Evolutionary conservation across 306 rosid species (phyloP).

Genomic region (Trifolium fragiferum): DNA sequence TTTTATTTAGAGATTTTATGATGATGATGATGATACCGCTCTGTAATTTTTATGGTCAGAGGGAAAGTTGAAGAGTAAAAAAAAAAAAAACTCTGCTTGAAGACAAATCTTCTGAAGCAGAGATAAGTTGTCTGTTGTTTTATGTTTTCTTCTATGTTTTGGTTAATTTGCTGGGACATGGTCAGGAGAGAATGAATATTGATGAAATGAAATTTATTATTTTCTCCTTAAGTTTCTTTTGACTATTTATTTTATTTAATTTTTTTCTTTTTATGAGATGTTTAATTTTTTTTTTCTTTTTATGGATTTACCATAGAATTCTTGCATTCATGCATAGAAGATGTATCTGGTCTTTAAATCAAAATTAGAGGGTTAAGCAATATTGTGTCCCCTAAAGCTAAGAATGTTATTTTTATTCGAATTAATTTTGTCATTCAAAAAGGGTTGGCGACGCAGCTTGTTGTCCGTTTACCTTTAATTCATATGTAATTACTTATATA

Average conservation of each 20-base stretch:
- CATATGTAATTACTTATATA: too few relatives aligned
- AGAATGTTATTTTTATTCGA: too few relatives aligned
- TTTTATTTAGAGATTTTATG: slow-evolving; percentile 15
- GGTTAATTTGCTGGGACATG: slow-evolving; percentile 11
- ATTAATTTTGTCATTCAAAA: too few relatives aligned
- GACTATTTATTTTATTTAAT: too few relatives aligned
- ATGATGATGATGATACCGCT: not conserved
- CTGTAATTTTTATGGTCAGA: slow-evolving; percentile 41
- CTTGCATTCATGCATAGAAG: too few relatives aligned
- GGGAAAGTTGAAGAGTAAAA: slow-evolving; percentile 3
- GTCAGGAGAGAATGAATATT: slow-evolving; percentile 10
- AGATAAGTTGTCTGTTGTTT: not conserved
- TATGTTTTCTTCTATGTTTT: not conserved
- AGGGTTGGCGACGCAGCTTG: too few relatives aligned
- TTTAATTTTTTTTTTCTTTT: not conserved
- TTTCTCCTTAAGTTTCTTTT: slow-evolving; percentile 7
- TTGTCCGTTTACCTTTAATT: too few relatives aligned
- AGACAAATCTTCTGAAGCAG: slow-evolving; percentile 26
- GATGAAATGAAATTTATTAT: not conserved
- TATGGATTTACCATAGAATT: not conserved
- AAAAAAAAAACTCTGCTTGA: not conserved
- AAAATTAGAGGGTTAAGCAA: too few relatives aligned
- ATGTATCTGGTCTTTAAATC: too few relatives aligned
- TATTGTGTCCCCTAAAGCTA: too few relatives aligned
- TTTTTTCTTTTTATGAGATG: not conserved